Base-by-base conservation (phyloP, 176 grass and related monocot genomes). In the Zoysia pacifica region DNA sequence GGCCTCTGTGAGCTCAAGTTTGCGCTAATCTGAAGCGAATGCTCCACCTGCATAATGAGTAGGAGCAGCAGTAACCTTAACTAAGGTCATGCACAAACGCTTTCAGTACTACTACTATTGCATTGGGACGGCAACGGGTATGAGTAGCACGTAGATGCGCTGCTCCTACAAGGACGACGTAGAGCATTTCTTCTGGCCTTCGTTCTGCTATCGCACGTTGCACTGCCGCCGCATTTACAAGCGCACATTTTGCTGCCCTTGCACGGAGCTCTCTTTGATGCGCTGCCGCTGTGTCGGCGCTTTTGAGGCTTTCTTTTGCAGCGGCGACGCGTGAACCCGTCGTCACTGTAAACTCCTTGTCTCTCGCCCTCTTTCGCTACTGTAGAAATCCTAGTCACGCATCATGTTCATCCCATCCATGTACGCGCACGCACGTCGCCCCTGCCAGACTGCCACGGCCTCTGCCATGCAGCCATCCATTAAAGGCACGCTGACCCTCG, bases 301-400 rank as follows among this genome's bases (percentile, higher is more conserved):
- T 82, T 82, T 82, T 55, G 72, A 82, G 85, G 79, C 81, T 80
- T 79, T 80, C n/a, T 4, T 65, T 42, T 2, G 15, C n/a, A 28
- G 28, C 28, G 28, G 28, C 28, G 28, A 28, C 28, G 28, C 28
- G 28, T 28, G 28, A 28, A 28, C 28, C 28, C 28, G 28, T 28
- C 28, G 28, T 28, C 28, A 28, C 28, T 28, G 28, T 28, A 28
- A 0, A 28, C 28, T 28, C 28, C 28, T 28, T 28, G 42, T 4
- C 36, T 20, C 11, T 18, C 74, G 49, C 15, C 19, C 69, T 63
- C 10, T 38, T 5, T 63, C 82, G 43, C 5, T 55, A 76, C 87
- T 89, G 82, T 85, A 1, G 82, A 85, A 82, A 84, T 89, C 65
- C 77, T 52, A 43, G 56, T 81, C 70, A 71, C 70, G 67, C 76